Evolutionary conservation across 371 early-diverging fungal genomes (phyloP).

Genomic region (Mucor sp.): DNA sequence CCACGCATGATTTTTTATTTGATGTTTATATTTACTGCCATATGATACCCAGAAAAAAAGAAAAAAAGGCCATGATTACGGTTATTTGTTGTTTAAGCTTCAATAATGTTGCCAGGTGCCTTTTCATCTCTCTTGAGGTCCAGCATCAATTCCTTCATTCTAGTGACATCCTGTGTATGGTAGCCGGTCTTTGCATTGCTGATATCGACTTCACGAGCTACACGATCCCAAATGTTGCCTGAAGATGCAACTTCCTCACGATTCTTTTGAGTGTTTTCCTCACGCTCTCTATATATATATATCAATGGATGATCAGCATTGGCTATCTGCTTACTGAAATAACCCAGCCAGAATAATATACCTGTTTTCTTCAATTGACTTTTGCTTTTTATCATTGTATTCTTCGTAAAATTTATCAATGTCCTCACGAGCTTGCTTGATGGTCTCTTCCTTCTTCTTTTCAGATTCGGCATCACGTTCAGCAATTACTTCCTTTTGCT

Average conservation of each 20-base stretch:
- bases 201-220: conserved; percentile 68
- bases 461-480: conserved; percentile 77
- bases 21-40: not conserved
- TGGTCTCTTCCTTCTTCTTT: conserved; percentile 69
- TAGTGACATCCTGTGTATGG: conserved; percentile 62
- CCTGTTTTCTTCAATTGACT: conserved; percentile 79
- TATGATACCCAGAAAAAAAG: not conserved
- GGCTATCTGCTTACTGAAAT: not conserved
- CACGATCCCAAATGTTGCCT: conserved; percentile 78
- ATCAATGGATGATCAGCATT: not conserved
- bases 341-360: conserved; percentile 13
- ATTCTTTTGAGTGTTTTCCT: conserved; percentile 51
- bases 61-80: not conserved
- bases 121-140: conserved; percentile 78
- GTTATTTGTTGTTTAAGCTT: conserved; percentile 27
- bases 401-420: conserved; percentile 95
- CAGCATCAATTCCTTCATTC: conserved; percentile 86
- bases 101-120: conserved; percentile 73
- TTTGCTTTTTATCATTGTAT: conserved; percentile 89
- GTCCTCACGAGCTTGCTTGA: conserved; percentile 75
- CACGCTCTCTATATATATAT: conserved; percentile 61
- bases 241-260: conserved; percentile 62
- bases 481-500: conserved; percentile 70
- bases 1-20: not conserved
- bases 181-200: conserved; percentile 45